Evolutionary conservation across 2,329 filamentous ascomycete genomes (phyloP).

Genomic region (Penicillium sp.): DNA sequence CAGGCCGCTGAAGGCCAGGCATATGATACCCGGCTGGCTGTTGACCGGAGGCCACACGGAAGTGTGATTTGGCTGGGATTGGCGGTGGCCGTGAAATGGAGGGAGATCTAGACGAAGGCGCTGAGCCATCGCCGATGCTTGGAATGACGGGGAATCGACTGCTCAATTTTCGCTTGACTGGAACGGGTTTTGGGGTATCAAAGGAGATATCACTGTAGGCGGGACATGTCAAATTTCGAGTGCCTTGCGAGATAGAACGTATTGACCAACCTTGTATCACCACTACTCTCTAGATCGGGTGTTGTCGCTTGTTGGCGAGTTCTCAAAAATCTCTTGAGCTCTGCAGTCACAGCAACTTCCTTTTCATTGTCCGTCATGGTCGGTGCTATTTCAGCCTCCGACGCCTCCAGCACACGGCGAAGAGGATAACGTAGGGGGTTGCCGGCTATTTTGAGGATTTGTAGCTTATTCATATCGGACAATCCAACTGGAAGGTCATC

Average conservation of each 20-base stretch:
- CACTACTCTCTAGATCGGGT: constrained; percentile 51
- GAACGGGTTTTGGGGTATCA: constrained; percentile 73
- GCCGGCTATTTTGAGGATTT: constrained; percentile 85
- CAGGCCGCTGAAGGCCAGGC: constrained; percentile 65
- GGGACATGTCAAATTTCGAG: constrained; percentile 31
- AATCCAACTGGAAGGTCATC: constrained; percentile 80
- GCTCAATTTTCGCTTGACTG: constrained; percentile 55
- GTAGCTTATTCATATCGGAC: constrained; percentile 85
- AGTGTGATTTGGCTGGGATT: constrained; percentile 80
- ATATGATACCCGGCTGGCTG: constrained; percentile 40
- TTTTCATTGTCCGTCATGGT: constrained; percentile 62
- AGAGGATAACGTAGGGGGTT: constrained; percentile 84
- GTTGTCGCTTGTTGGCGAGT: constrained; percentile 47
- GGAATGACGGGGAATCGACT: constrained; percentile 63
- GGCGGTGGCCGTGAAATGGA: constrained; percentile 69
- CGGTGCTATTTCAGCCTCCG: constrained; percentile 65
- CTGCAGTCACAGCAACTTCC: constrained; percentile 62
- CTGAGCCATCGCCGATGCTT: constrained; percentile 56
- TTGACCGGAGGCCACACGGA: constrained; percentile 59
- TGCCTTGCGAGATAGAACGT: too few relatives aligned
- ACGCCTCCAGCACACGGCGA: constrained; percentile 66
- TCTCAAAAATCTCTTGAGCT: constrained; percentile 62
- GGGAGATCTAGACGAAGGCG: constrained; percentile 72
- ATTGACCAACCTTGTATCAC: constrained; percentile 46
- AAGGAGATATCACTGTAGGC: constrained; percentile 67